Evolutionary conservation across 2,329 filamentous ascomycete species (phyloP).

Genomic region (Aspergillus carbonarius): DNA sequence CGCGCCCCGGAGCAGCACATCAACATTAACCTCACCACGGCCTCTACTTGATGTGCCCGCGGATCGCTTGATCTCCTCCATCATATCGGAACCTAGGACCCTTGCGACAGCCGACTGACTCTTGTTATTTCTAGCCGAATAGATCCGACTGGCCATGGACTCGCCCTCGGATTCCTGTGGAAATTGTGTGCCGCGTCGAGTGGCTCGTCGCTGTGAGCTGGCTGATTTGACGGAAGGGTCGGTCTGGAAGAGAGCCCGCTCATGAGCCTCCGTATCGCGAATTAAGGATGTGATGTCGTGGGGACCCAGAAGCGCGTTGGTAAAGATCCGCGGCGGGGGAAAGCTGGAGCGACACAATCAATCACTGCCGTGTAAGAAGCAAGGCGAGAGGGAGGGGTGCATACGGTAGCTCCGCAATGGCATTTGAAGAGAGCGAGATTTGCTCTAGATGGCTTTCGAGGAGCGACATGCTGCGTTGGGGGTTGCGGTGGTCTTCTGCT

Average conservation of each 20-base stretch:
- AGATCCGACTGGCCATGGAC: slow-evolving; percentile 48
- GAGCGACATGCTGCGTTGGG: slow-evolving; percentile 59
- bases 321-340: slow-evolving; percentile 88
- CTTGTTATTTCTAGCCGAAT: slow-evolving; percentile 59
- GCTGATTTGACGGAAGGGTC: slow-evolving; percentile 62
- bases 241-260: slow-evolving; percentile 91
- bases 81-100: slow-evolving; percentile 82
- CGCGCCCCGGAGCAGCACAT: slow-evolving; percentile 78
- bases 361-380: neutral
- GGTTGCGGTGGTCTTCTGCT: neutral
- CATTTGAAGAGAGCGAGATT: slow-evolving; percentile 71
- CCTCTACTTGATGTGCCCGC: slow-evolving; percentile 54
- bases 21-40: slow-evolving; percentile 75
- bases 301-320: slow-evolving; percentile 82
- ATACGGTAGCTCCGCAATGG: slow-evolving; percentile 73
- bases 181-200: slow-evolving; percentile 52
- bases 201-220: slow-evolving; percentile 48
- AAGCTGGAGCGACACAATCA: slow-evolving; percentile 59
- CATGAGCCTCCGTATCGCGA: slow-evolving; percentile 90
- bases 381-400: slow-evolving; percentile 24
- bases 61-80: slow-evolving; percentile 70
- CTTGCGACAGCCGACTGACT: slow-evolving; percentile 81
- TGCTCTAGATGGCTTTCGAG: slow-evolving; percentile 72
- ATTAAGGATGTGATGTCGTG: slow-evolving; percentile 94
- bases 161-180: slow-evolving; percentile 37